Evolutionary conservation across 2,329 filamentous ascomycete genomes (phyloP).

Genomic region (Beauveria sp.): DNA sequence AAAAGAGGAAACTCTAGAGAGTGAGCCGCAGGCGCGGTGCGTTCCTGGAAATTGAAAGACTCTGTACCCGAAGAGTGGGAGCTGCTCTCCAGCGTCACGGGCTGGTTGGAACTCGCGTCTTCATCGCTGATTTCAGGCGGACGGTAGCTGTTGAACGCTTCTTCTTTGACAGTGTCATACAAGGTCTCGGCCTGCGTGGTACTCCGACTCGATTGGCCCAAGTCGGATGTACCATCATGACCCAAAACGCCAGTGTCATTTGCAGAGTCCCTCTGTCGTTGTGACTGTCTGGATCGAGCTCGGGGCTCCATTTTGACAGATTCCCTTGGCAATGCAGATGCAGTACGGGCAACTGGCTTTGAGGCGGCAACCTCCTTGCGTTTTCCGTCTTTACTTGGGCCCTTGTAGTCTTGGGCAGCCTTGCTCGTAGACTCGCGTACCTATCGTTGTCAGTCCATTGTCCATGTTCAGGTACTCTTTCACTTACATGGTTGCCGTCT

Average conservation of each 20-base stretch:
- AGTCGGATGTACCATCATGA: not conserved
- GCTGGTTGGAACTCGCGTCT: not conserved
- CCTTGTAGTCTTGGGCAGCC: not conserved
- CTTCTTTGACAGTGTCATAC: not conserved
- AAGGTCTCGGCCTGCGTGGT: not conserved
- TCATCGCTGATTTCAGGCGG: not conserved
- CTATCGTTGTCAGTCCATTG: not conserved
- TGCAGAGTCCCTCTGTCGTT: not conserved
- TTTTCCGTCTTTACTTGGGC: not conserved
- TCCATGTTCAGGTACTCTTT: too few relatives aligned
- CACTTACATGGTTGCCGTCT: not conserved
- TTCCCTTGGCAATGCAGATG: not conserved
- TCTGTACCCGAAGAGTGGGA: slow-evolving; percentile 18
- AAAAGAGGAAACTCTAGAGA: not conserved
- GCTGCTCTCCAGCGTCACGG: not conserved
- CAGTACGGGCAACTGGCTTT: not conserved
- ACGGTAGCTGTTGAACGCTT: not conserved
- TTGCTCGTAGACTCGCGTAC: not conserved
- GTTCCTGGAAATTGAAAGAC: slow-evolving; percentile 6
- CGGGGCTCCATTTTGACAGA: not conserved
- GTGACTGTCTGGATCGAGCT: not conserved
- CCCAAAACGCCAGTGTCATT: not conserved
- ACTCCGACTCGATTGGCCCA: not conserved
- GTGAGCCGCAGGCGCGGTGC: not conserved
- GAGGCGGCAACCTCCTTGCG: not conserved